Conservation (phyloP, 768 basidiomycete species). For the Chalciporus piperatus region DNA sequence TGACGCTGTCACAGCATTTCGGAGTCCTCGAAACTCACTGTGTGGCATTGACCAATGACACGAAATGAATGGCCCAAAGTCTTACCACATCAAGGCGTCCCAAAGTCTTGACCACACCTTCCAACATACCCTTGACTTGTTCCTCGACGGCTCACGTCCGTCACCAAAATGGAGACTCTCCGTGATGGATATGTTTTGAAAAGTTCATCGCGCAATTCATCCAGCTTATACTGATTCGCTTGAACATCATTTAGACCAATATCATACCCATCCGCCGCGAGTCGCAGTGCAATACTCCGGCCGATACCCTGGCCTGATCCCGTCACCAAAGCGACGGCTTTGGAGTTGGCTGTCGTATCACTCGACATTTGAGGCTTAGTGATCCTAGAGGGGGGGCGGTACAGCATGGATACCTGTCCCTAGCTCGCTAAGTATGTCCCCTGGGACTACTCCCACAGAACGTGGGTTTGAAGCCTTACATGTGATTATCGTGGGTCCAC, state of each 20-base stretch:
- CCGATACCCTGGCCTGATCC: not conserved
- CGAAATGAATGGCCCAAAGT: not conserved
- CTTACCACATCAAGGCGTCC: conserved; percentile 14
- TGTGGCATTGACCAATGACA: too few species aligned
- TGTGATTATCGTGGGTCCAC: too few species aligned
- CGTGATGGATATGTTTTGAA: conserved; percentile 7
- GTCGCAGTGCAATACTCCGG: not conserved
- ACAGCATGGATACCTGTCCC: too few species aligned
- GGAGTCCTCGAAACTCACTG: too few species aligned
- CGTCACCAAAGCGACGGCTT: not conserved
- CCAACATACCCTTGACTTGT: conserved; percentile 14
- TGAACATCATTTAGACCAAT: not conserved
- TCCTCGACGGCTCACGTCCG: conserved; percentile 6
- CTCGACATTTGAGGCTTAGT: too few species aligned
- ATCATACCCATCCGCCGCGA: not conserved
- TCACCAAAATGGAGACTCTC: conserved; percentile 13
- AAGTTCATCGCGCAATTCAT: conserved; percentile 10
- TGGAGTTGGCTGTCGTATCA: not conserved
- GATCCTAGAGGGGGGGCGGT: too few species aligned
- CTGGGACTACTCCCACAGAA: too few species aligned
- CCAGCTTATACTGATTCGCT: not conserved
- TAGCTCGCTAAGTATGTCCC: too few species aligned
- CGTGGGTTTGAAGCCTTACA: too few species aligned
- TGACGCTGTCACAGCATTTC: too few species aligned
- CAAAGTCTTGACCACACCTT: conserved; percentile 1